Base-by-base conservation (phyloP, 768 basidiomycete species). In the Podaxis rugospora region DNA sequence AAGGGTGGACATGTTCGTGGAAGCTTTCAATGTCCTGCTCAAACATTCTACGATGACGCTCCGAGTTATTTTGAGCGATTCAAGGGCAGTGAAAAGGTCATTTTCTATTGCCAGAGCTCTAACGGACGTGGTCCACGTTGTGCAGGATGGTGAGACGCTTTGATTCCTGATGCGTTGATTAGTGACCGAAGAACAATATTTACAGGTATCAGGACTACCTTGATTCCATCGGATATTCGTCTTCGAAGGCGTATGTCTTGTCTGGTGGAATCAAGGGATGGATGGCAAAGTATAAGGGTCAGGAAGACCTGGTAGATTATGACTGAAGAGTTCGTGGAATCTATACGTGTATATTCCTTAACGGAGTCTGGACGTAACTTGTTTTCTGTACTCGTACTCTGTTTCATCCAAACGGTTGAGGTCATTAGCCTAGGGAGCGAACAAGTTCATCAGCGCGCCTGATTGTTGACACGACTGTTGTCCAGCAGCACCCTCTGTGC, bases 91-190 rank as follows among this genome's bases (percentile, higher is more conserved):
- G 65, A 70, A 9, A 69, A 71, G 11, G 81, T 86, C 7, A 76
- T 85, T 5, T 85, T 86, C 61, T 85, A 85, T 59, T 85, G 82
- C 59, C 70, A 74, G 44, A 80, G 80, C 64, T 83, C 81, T 1
- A 71, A 73, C 44, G 83, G 83, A 16, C 72, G 84, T 28, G 83
- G 75, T 1, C 82, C 83, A 14, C 73, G 84, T 11, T 83, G 79
- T 68, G 83, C 83, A 18, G 79, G 77, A 68, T 86, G 83, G 85
- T 84, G 67, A 35, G 74, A 63, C 55, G 16, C 28, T 42, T 11
- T 2, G 28, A 40, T 55, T 27, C 14, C 21, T 47, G 13, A 36
- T 36, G 5, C 21, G 39, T 11, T 36, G 36, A 23, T 5, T 14
- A 37, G 58, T n/a, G 14, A 55, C 11, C 9, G 36, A 37, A 47